Base-by-base conservation (phyloP, 2,329 filamentous ascomycete genomes). In the Aureobasidium sp. region DNA sequence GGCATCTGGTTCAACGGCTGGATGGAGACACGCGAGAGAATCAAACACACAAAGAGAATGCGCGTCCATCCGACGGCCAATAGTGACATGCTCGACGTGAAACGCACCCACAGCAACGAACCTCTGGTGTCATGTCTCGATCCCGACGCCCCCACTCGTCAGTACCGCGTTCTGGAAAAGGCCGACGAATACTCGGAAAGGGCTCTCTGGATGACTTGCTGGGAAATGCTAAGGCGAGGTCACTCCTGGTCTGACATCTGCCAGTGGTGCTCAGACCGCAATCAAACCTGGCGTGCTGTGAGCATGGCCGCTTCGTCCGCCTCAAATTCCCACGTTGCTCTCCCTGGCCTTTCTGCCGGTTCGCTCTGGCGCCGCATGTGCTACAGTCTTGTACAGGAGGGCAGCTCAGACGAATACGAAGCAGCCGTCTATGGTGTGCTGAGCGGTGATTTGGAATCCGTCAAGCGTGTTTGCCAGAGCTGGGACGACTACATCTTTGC, bases 191-290 rank as follows among this genome's bases (percentile, higher is more conserved):
- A 84, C 63, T 93, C 91, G 58, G 93, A 98, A 71, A 81, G 85
- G 50, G 86, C 90, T 2, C 87, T 95, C 41, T 97, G 93, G 90
- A 78, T 90, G 56, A 86, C 88, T n/a, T 93, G 88, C 70, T 97
- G 90, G 74, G 89, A 95, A 67, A 87, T 95, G 75, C 75, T 98
- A 49, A 83, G 91, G 44, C 83, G 90, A 40, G 93, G 93, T n/a
- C 84, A 82, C 59, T 81, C 77, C 57, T 81, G 86, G 71, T 71
- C 79, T 7, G 80, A 86, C 32, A 86, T 97, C 58, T 80, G 83
- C 52, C 86, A 90, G 44, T 96, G 90, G 88, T 95, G 90, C 63
- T 75, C 85, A 41, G 86, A 91, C 62, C 80, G 87, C 55, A 88
- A 88, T 8, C 90, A 97, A 70, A 80, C 84, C 57, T 98, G 91